A percentile compares a stretch with the other conserved stretches of the same genome.
phyloP scores from a whole-genome alignment of 2,329 filamentous ascomycete species.

The Diaporthe citriasiana region DNA sequence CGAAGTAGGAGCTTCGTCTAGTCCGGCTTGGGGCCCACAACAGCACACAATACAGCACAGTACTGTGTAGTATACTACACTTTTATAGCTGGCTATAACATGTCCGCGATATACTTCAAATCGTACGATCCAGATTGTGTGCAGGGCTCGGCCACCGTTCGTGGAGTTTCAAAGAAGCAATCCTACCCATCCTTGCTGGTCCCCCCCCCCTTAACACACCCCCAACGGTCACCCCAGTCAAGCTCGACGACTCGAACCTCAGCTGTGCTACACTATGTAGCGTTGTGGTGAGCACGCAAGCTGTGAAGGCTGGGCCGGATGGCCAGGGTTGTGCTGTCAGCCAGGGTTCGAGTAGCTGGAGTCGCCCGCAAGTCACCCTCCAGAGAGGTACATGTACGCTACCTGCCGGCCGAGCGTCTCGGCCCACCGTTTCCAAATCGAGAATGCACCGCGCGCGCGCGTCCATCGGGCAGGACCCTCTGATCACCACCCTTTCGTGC shows the following conservation, averaged over 20 bases:
- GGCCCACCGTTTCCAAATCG: slow-evolving; percentile 16
- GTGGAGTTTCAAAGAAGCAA: slow-evolving; percentile 28
- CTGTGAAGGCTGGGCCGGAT: neutral
- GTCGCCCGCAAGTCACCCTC: slow-evolving; percentile 23
- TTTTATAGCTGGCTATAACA: neutral
- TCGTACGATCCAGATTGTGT: slow-evolving; percentile 26
- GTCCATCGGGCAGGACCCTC: slow-evolving; percentile 25
- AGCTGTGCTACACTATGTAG: too few relatives aligned
- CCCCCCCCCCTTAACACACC: neutral
- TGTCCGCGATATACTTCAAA: slow-evolving; percentile 8
- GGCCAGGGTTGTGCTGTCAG: slow-evolving; percentile 1
- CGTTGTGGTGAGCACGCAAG: slow-evolving; percentile 6
- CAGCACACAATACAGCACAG: neutral
- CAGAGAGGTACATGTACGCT: slow-evolving; percentile 10
- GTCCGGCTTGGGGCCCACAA: too few relatives aligned
- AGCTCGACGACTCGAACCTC: slow-evolving; percentile 4
- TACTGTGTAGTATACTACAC: neutral
- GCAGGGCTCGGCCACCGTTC: slow-evolving; percentile 24
- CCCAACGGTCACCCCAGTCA: neutral
- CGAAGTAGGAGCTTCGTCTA: neutral
- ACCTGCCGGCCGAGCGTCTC: slow-evolving; percentile 27
- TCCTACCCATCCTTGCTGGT: slow-evolving; percentile 1
- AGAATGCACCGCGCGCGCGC: slow-evolving; percentile 33
- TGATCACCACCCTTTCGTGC: slow-evolving; percentile 19
- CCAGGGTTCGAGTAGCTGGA: slow-evolving; percentile 10